Percentiles rank a stretch among this genome's conserved stretches.
Conservation (phyloP, 306 rosid genomes). For the Pachyrhizus erosus region DNA sequence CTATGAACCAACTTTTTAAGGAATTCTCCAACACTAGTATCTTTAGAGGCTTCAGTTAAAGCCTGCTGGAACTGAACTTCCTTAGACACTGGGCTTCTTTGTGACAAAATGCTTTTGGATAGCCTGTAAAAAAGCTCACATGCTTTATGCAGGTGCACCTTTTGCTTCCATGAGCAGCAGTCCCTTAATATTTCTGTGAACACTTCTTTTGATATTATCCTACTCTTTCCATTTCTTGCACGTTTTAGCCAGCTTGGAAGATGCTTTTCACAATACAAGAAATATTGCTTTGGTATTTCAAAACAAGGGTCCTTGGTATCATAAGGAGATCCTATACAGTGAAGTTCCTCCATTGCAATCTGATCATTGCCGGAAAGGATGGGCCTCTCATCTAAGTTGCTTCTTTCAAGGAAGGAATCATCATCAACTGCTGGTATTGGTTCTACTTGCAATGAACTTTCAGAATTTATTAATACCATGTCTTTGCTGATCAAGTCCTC, state of each 20-base stretch:
- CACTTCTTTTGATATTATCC: conserved; percentile 85
- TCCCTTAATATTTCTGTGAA: conserved; percentile 67
- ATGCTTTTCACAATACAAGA: conserved; percentile 79
- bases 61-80: conserved; percentile 88
- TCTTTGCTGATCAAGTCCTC: conserved; percentile 56
- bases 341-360: conserved; percentile 50
- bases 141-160: conserved; percentile 72
- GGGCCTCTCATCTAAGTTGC: conserved; percentile 48
- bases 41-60: conserved; percentile 79
- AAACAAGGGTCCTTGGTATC: conserved; percentile 60
- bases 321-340: conserved; percentile 61
- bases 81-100: conserved; percentile 71
- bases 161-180: conserved; percentile 61
- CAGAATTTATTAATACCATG: conserved; percentile 53
- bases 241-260: conserved; percentile 90
- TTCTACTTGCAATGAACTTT: conserved; percentile 60
- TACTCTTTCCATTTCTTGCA: conserved; percentile 82
- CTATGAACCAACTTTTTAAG: conserved; percentile 66
- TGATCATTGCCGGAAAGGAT: conserved; percentile 50
- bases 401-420: conserved; percentile 46
- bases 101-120: conserved; percentile 71
- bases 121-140: conserved; percentile 80
- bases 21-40: conserved; percentile 58
- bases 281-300: conserved; percentile 71
- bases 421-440: conserved; percentile 46